These are phyloP conservation scores for Ceratobasidium sp. DNA, from an alignment of 1,284 basidiomycete genomes.

Conservation along the genomic window DNA sequence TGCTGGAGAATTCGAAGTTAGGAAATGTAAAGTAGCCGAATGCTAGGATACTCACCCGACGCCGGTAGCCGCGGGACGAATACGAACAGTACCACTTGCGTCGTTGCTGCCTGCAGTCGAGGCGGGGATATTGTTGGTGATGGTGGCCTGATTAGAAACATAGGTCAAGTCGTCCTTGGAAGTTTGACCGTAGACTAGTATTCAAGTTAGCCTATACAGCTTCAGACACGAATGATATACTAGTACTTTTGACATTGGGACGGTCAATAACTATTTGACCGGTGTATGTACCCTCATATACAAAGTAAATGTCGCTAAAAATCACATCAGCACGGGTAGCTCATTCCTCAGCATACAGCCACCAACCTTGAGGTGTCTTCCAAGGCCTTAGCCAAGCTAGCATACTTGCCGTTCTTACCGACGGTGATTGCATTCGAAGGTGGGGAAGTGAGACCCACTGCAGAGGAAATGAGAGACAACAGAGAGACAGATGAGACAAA, in stretches of 20 bases:
- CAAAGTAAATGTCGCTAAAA: slow-evolving; percentile 41
- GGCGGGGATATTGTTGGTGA: slow-evolving; percentile 42
- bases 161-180: slow-evolving; percentile 19
- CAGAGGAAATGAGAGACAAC: slow-evolving; percentile 13
- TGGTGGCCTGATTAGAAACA: slow-evolving; percentile 42
- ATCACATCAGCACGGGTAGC: not conserved
- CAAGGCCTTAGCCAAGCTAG: slow-evolving; percentile 43
- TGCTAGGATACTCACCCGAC: slow-evolving; percentile 36
- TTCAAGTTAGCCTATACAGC: not conserved
- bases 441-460: not conserved
- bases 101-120: slow-evolving; percentile 45
- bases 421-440: slow-evolving; percentile 42
- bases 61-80: slow-evolving; percentile 39
- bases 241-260: slow-evolving; percentile 40
- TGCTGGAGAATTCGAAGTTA: not conserved
- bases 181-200: slow-evolving; percentile 40
- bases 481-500: slow-evolving; percentile 9
- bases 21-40: not conserved
- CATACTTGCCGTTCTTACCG: slow-evolving; percentile 42
- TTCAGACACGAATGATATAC: not conserved
- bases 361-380: slow-evolving; percentile 41
- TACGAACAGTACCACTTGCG: slow-evolving; percentile 44
- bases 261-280: slow-evolving; percentile 40
- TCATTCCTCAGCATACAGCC: not conserved
- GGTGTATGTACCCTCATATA: slow-evolving; percentile 44